A percentile compares a stretch with the other conserved stretches of the same genome.
phyloP scores from a whole-genome alignment of 179 eudicot genomes.

The Nepenthes alata region DNA sequence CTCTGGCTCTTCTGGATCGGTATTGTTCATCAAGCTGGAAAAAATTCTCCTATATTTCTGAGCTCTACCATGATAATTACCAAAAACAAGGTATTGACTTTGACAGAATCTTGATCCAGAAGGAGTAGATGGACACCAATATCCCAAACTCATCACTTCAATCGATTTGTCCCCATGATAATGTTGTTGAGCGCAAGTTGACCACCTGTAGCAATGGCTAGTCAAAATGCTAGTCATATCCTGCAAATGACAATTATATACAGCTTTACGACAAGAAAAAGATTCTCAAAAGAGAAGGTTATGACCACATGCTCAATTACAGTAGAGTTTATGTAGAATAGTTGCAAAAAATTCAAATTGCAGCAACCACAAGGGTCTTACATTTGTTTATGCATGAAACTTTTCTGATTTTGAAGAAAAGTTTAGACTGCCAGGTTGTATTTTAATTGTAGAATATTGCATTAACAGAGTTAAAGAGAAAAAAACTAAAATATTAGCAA shows the following conservation, averaged over 20 bases:
- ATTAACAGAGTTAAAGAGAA: too few species aligned
- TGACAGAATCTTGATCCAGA: constrained; percentile 23
- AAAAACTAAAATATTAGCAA: too few species aligned
- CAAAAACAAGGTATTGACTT: constrained; percentile 18
- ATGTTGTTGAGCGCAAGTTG: constrained; percentile 27
- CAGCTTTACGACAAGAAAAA: neutral
- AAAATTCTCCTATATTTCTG: constrained; percentile 22
- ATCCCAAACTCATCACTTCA: constrained; percentile 26
- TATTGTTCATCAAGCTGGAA: constrained; percentile 30
- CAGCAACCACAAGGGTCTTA: too few species aligned
- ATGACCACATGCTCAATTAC: too few species aligned
- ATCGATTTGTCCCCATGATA: constrained; percentile 23
- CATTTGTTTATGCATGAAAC: too few species aligned
- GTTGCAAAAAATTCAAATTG: too few species aligned
- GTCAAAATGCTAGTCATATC: constrained; percentile 55
- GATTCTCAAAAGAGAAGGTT: too few species aligned
- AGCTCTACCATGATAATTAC: constrained; percentile 14
- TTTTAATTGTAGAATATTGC: too few species aligned
- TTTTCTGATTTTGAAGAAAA: too few species aligned
- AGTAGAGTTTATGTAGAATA: too few species aligned
- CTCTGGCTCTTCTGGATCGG: constrained; percentile 33
- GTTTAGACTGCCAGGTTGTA: too few species aligned
- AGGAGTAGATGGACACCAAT: constrained; percentile 21
- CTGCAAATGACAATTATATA: constrained; percentile 15
- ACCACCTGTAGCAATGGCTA: constrained; percentile 43